phyloP scores from a whole-genome alignment of 768 basidiomycete genomes.

The Tricholoma hemisulphureum region DNA sequence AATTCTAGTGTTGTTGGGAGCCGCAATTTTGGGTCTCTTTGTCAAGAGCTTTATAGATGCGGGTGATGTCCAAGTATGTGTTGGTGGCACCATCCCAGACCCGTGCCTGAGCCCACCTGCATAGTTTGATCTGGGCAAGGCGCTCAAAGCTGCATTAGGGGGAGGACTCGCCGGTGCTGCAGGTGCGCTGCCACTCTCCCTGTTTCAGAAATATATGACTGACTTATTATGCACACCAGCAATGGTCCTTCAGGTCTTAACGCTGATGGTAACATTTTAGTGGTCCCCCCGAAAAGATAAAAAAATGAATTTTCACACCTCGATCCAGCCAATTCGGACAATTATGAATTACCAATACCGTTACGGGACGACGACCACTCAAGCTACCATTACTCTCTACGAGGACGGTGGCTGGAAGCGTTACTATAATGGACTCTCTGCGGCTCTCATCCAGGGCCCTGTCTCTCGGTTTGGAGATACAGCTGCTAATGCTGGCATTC shows the following conservation, averaged over 20 bases:
- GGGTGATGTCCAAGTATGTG: constrained; percentile 62
- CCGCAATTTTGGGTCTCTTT: constrained; percentile 46
- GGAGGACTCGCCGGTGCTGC: constrained; percentile 90
- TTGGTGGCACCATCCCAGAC: neutral
- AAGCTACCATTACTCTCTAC: constrained; percentile 66
- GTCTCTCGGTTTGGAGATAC: constrained; percentile 91
- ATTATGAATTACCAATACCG: constrained; percentile 97
- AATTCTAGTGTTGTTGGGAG: constrained; percentile 33
- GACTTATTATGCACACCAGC: constrained; percentile 45
- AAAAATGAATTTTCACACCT: constrained; percentile 9
- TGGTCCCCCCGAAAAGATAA: neutral
- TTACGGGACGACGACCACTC: constrained; percentile 74
- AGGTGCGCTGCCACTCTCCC: constrained; percentile 40
- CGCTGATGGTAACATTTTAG: constrained; percentile 60
- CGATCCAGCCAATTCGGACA: constrained; percentile 81
- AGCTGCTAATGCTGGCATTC: constrained; percentile 88
- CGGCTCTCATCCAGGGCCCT: constrained; percentile 86
- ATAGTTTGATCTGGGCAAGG: constrained; percentile 77
- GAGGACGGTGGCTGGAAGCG: constrained; percentile 76
- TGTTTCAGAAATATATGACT: constrained; percentile 2
- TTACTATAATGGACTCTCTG: constrained; percentile 84
- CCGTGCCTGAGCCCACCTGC: neutral
- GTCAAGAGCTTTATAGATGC: constrained; percentile 72
- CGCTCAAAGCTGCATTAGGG: constrained; percentile 80
- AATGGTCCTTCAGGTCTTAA: constrained; percentile 92